Evolutionary conservation across 306 rosid genomes (phyloP).

Genomic region (Rosa rugosa): DNA sequence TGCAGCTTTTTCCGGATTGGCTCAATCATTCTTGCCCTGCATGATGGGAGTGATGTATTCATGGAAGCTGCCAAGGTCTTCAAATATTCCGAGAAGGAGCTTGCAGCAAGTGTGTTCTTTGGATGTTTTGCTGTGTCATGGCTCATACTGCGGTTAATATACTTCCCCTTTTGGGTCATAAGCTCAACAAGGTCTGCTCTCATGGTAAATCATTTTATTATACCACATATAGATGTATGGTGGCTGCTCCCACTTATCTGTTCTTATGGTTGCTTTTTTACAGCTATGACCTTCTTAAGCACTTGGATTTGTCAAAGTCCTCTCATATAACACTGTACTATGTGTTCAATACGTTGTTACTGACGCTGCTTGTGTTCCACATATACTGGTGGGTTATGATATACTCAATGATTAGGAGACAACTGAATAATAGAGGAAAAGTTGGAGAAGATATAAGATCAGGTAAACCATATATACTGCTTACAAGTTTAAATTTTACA

Average conservation of each 20-base stretch:
- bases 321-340: constrained; percentile 57
- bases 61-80: constrained; percentile 98
- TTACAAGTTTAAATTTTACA: constrained; percentile 16
- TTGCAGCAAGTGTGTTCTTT: constrained; percentile 81
- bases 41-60: constrained; percentile 92
- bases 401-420: constrained; percentile 75
- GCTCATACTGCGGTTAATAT: constrained; percentile 78
- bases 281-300: constrained; percentile 58
- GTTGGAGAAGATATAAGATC: constrained; percentile 99
- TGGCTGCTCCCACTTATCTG: constrained; percentile 26
- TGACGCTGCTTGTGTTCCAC: constrained; percentile 89
- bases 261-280: constrained; percentile 37
- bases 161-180: constrained; percentile 88
- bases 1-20: constrained; percentile 91
- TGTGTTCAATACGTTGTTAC: constrained; percentile 71
- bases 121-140: constrained; percentile 84
- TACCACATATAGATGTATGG: constrained; percentile 21
- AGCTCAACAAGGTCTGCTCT: constrained; percentile 76
- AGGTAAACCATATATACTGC: constrained; percentile 48
- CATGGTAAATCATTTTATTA: constrained; percentile 30
- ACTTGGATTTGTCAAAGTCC: constrained; percentile 47
- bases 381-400: constrained; percentile 98
- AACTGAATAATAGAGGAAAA: constrained; percentile 81
- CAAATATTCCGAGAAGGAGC: constrained; percentile 87
- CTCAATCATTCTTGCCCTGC: constrained; percentile 78